Evolutionary conservation across 2,329 filamentous ascomycete species (phyloP).

Genomic region (Calycina marina): DNA sequence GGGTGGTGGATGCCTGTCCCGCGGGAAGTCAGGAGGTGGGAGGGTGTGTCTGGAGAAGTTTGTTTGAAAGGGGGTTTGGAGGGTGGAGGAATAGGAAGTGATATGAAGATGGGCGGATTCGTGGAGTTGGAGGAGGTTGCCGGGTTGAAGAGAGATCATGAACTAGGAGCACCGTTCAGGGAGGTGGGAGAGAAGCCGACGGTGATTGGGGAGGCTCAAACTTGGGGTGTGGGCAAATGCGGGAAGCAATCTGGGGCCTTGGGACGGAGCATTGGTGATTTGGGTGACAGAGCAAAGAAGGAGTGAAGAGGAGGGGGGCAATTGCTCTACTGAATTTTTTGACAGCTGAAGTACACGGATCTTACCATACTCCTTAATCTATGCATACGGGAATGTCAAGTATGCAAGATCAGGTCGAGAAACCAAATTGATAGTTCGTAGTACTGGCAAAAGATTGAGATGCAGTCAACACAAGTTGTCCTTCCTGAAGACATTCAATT

Average conservation of each 20-base stretch:
- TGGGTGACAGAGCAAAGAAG: conserved; percentile 22
- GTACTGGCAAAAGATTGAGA: too few species aligned
- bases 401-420: too few species aligned
- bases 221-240: conserved; percentile 38
- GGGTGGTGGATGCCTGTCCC: conserved; percentile 58
- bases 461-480: too few species aligned
- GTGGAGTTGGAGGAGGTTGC: conserved; percentile 30
- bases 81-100: conserved; percentile 13
- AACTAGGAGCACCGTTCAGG: conserved; percentile 20
- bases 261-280: conserved; percentile 30
- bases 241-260: conserved; percentile 36
- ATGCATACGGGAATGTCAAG: too few species aligned
- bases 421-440: too few species aligned
- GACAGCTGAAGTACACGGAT: too few species aligned
- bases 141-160: conserved; percentile 22
- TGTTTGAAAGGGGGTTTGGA: neutral
- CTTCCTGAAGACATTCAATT: too few species aligned
- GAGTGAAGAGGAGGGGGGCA: conserved; percentile 3
- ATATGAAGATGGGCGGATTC: conserved; percentile 27
- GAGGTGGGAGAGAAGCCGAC: conserved; percentile 30
- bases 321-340: neutral
- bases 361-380: too few species aligned
- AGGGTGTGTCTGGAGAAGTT: conserved; percentile 24
- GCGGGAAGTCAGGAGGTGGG: conserved; percentile 51
- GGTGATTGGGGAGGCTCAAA: conserved; percentile 35